phyloP scores from a whole-genome alignment of 2,329 filamentous ascomycete species.

The Phoma sp. region DNA sequence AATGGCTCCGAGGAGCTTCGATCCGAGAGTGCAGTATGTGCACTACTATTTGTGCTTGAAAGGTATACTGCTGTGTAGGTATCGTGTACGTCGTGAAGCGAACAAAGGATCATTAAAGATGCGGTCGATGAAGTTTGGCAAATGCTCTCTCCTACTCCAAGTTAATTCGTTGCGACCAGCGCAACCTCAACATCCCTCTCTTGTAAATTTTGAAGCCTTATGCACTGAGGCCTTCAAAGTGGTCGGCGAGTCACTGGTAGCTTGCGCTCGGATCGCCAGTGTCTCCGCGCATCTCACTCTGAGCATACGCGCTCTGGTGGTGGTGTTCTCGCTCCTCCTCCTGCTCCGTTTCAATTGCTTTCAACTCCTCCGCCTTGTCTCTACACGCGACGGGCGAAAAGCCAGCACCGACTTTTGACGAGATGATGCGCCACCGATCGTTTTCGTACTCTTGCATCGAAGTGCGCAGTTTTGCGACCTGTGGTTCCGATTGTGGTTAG shows the following conservation, averaged over 20 bases:
- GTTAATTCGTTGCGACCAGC: slow-evolving; percentile 9
- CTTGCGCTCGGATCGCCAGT: slow-evolving; percentile 40
- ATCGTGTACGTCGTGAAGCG: slow-evolving; percentile 18
- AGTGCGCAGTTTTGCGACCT: slow-evolving; percentile 79
- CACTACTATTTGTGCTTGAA: slow-evolving; percentile 10
- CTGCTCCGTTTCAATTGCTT: slow-evolving; percentile 36
- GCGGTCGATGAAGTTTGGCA: slow-evolving; percentile 9
- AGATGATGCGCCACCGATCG: slow-evolving; percentile 91
- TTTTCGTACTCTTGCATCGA: slow-evolving; percentile 85
- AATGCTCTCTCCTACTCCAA: slow-evolving; percentile 1
- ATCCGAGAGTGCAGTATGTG: slow-evolving; percentile 12
- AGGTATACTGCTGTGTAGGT: slow-evolving; percentile 11
- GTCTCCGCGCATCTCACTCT: slow-evolving; percentile 39
- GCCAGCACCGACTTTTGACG: slow-evolving; percentile 87
- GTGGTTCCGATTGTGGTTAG: slow-evolving; percentile 43
- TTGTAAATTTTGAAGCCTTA: slow-evolving; percentile 6
- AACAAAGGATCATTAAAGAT: slow-evolving; percentile 16
- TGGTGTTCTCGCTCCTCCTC: slow-evolving; percentile 32
- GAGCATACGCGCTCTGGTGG: slow-evolving; percentile 38
- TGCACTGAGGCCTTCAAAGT: slow-evolving; percentile 15
- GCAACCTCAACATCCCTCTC: slow-evolving; percentile 13
- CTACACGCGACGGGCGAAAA: slow-evolving; percentile 88
- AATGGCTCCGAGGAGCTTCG: slow-evolving; percentile 17
- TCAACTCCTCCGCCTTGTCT: slow-evolving; percentile 74
- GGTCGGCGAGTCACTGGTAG: slow-evolving; percentile 47